phyloP scores from a whole-genome alignment of 805 yeast genomes.

The Ogataea ganodermae region DNA sequence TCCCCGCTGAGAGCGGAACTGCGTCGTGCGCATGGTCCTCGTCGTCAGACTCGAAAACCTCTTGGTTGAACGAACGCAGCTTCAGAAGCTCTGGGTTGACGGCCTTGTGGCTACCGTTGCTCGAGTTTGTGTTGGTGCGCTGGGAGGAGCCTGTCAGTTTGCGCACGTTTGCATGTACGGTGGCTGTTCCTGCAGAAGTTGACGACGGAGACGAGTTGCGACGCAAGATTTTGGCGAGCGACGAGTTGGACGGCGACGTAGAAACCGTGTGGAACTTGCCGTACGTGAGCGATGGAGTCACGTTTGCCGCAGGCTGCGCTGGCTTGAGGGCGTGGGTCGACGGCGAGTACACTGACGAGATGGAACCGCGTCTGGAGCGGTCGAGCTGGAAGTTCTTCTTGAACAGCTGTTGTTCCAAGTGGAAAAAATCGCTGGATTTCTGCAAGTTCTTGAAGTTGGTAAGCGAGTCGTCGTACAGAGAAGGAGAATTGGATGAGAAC shows the following conservation, averaged over 20 bases:
- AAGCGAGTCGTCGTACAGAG: constrained; percentile 31
- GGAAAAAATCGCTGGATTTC: constrained; percentile 30
- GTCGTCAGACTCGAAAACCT: constrained; percentile 37
- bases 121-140: constrained; percentile 20
- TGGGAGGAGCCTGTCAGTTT: constrained; percentile 19
- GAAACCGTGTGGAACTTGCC: constrained; percentile 23
- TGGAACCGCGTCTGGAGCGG: constrained; percentile 21
- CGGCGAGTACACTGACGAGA: constrained; percentile 29
- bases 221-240: constrained; percentile 20
- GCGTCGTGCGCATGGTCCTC: constrained; percentile 32
- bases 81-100: constrained; percentile 32
- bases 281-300: constrained; percentile 29
- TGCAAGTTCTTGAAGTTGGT: constrained; percentile 32
- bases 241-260: constrained; percentile 23
- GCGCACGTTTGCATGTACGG: constrained; percentile 13
- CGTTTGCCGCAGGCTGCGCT: constrained; percentile 19
- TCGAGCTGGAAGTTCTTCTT: constrained; percentile 20
- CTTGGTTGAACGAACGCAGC: constrained; percentile 33
- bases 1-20: constrained; percentile 11
- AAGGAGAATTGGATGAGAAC: constrained; percentile 31
- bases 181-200: constrained; percentile 11
- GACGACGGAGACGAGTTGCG: constrained; percentile 22
- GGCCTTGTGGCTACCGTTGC: constrained; percentile 15
- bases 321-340: constrained; percentile 26
- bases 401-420: constrained; percentile 15